phyloP scores from a whole-genome alignment of 2,329 filamentous ascomycete genomes.

The Hyphodiscus sp. region DNA sequence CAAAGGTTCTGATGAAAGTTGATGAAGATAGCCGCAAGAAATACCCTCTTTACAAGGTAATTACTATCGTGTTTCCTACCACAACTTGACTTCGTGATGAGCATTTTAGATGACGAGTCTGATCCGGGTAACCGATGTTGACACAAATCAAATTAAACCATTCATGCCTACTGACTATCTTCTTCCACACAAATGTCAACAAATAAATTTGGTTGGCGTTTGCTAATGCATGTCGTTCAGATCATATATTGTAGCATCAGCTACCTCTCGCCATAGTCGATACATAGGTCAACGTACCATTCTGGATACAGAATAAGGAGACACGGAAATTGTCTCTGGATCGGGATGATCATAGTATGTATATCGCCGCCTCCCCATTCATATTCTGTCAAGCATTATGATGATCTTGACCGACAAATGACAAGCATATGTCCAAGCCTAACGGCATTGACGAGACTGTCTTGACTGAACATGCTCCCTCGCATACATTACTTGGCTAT shows the following conservation, averaged over 20 bases:
- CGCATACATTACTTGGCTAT: conserved; percentile 1
- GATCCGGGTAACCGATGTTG: conserved; percentile 68
- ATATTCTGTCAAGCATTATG: conserved; percentile 43
- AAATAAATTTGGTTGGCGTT: not conserved
- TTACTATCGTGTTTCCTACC: conserved; percentile 7
- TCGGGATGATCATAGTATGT: not conserved
- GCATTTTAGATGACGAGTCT: conserved; percentile 70
- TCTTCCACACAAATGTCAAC: conserved; percentile 18
- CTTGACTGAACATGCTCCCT: conserved; percentile 38
- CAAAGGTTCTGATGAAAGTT: no score
- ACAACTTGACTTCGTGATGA: conserved; percentile 36
- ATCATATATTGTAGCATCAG: not conserved
- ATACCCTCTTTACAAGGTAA: not conserved
- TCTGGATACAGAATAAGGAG: no score
- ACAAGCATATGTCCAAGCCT: conserved; percentile 98
- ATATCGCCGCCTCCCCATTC: not conserved
- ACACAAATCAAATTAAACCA: conserved; percentile 61
- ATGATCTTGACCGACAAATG: conserved; percentile 77
- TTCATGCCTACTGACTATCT: conserved; percentile 58
- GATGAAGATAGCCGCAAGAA: not conserved
- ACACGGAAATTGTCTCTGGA: not conserved
- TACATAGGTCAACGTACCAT: no score
- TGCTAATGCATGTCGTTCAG: not conserved
- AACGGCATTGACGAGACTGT: conserved; percentile 47
- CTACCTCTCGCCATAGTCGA: no score